Base-by-base conservation (phyloP, 1,139 yeast genomes). In the Meyerozyma athensensis region DNA sequence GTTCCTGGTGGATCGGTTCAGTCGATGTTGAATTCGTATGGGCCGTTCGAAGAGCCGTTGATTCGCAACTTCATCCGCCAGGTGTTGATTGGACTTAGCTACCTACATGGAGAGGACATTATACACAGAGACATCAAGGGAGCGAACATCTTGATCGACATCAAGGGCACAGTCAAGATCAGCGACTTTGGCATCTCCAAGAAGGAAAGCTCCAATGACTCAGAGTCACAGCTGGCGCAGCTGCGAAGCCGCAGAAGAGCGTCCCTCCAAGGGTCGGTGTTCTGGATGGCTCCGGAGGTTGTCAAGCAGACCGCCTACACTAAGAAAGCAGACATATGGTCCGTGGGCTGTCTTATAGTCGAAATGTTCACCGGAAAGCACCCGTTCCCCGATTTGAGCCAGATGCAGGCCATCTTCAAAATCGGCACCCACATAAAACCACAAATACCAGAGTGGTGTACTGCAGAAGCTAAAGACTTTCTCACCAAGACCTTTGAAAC, bases 261-360 rank as follows among this genome's bases (percentile, higher is more conserved):
- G 0, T 86, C 96, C 0, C 59, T 90, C 35, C 97, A 89, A 61
- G 97, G 97, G 0, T 86, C 95, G 5, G 95, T 89, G 0, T 90
- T 82, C 54, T 90, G 97, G 97, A 90, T 90, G 97, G 96, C 97
- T 0, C 97, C 97, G 0, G 97, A 90, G 56, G 96, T 90, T 10
- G 96, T 89, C 10, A 86, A 86, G 52, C 96, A 89, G 54, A 81
- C 87, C 1, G 86, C 92, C 0, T 86, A 87, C 42, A 89, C 96
- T 4, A 79, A 84, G 36, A 86, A 86, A 55, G 95, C 95, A 0
- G 97, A 90, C 57, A 87, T 90, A 21, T 90, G 97, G 97, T 86
- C 96, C 0, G 85, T 90, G 4, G 97, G 96, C 0, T 87, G 97
- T 58, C 72, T 90, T 22, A 77, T 89, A 14, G 81, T 90, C 21